Conservation (phyloP, 1,284 basidiomycete species). For the Rhodotorula sp. region DNA sequence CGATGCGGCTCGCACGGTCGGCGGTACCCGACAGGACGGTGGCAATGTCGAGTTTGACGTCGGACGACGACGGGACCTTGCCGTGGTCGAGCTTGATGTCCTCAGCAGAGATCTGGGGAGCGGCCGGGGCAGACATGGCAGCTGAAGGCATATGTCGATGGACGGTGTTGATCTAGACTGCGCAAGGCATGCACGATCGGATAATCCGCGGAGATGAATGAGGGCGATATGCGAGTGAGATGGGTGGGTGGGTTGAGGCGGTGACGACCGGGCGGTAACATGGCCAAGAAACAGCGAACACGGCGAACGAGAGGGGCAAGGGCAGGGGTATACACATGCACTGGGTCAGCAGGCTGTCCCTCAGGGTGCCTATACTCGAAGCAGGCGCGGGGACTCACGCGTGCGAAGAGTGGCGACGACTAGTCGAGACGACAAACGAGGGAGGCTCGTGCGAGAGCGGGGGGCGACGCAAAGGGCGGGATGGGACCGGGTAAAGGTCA, state of each 20-base stretch:
- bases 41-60: conserved; percentile 50
- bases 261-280: neutral
- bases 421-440: no score
- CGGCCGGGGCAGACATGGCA: conserved; percentile 33
- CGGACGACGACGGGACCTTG: conserved; percentile 41
- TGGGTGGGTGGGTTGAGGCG: neutral
- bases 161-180: neutral
- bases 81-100: conserved; percentile 36
- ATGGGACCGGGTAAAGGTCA: no score
- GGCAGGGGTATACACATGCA: no score
- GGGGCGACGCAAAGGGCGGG: no score
- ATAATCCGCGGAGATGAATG: neutral
- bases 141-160: conserved; percentile 25
- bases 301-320: no score
- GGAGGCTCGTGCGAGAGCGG: no score
- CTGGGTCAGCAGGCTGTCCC: no score
- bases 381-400: no score
- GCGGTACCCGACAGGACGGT: conserved; percentile 47
- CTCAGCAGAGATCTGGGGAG: conserved; percentile 34
- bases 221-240: neutral
- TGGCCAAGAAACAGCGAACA: no score
- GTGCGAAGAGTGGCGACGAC: no score
- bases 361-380: no score
- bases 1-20: conserved; percentile 46
- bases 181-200: neutral